Evolutionary conservation across 257 asterid species (phyloP).

Genomic region (Solanum appendiculatum): DNA sequence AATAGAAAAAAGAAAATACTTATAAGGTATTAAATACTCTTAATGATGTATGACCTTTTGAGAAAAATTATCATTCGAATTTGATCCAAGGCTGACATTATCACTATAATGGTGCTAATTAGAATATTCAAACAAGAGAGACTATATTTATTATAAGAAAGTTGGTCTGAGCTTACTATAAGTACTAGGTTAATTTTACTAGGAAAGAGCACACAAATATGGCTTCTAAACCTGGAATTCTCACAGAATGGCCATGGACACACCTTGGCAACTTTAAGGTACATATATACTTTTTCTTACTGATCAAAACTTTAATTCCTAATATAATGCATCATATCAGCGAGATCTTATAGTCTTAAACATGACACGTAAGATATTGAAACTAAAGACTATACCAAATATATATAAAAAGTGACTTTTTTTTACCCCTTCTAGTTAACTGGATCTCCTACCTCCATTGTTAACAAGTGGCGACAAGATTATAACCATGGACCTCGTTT

Average conservation of each 20-base stretch:
- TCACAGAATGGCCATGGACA: conserved; percentile 88
- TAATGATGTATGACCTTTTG: background rate
- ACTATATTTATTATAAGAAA: background rate
- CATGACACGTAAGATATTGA: background rate
- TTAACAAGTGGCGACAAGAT: background rate
- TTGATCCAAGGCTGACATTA: background rate
- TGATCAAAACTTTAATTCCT: background rate
- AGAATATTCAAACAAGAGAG: background rate
- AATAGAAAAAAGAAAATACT: no score
- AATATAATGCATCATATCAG: background rate
- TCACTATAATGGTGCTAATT: no score
- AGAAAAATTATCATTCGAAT: fast-evolving
- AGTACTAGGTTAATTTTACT: background rate
- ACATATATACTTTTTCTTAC: background rate
- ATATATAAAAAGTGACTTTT: background rate
- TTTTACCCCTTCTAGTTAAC: no score
- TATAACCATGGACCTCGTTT: background rate
- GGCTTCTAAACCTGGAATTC: conserved; percentile 76
- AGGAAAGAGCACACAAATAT: conserved; percentile 5
- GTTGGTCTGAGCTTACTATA: background rate
- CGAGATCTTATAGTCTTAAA: background rate
- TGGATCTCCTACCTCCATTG: background rate
- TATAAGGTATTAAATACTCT: background rate
- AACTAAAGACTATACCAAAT: no score
- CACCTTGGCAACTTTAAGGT: conserved; percentile 66